Conservation (phyloP, 1,284 basidiomycete species). For the Ceratobasidium sp. region DNA sequence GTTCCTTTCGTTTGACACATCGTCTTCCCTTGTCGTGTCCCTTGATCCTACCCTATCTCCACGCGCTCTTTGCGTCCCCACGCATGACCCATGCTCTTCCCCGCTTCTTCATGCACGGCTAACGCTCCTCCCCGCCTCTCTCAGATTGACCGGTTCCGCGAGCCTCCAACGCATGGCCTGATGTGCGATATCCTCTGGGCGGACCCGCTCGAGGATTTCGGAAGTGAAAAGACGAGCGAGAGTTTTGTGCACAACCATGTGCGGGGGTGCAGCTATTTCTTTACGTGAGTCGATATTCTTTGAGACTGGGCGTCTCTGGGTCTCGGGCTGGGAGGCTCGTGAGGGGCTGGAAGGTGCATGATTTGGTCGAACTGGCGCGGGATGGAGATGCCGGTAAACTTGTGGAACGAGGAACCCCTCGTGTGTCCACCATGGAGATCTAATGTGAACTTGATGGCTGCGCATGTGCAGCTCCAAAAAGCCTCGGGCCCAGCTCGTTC, state of each 20-base stretch:
- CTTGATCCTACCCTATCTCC: constrained; percentile 7
- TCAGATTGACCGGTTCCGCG: constrained; percentile 92
- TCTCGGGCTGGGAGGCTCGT: neutral
- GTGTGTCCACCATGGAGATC: too few species aligned
- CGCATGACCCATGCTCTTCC: neutral
- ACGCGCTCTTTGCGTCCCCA: neutral
- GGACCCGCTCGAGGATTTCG: constrained; percentile 94
- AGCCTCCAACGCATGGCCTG: constrained; percentile 91
- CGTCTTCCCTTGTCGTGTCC: constrained; percentile 27
- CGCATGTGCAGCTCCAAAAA: neutral
- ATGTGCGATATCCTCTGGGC: constrained; percentile 98
- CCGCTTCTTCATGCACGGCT: neutral
- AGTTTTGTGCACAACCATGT: constrained; percentile 94
- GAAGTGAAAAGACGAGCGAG: constrained; percentile 86
- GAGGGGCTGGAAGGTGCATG: neutral
- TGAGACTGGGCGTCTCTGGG: neutral
- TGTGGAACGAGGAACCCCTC: too few species aligned
- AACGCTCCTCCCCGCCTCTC: neutral
- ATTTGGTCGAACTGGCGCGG: neutral
- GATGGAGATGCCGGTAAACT: constrained; percentile 13
- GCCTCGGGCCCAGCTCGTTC: neutral
- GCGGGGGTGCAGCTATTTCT: constrained; percentile 95
- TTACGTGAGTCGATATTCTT: constrained; percentile 74
- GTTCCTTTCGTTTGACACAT: neutral
- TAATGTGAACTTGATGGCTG: constrained; percentile 25